These are phyloP conservation scores for Amphicarpaea edgeworthii DNA, from an alignment of 306 rosid species.

Conservation along the genomic window DNA sequence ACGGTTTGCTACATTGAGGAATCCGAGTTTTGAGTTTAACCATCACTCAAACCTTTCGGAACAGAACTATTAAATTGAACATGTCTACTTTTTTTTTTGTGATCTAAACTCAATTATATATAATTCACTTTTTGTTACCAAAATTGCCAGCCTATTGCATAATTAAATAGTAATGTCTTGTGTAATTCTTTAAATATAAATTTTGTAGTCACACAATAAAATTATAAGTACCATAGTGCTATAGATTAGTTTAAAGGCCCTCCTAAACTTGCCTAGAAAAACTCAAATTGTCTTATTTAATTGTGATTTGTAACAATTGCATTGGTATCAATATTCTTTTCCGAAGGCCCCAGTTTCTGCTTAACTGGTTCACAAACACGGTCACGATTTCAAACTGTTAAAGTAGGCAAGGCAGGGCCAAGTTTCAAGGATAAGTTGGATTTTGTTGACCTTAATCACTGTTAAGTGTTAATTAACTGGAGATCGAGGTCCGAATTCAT, in stretches of 20 bases:
- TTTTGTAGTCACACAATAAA: neutral
- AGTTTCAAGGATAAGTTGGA: slow-evolving; percentile 48
- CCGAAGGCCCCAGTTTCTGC: neutral
- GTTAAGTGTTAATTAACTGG: neutral
- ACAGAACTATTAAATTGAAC: neutral
- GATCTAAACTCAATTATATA: neutral
- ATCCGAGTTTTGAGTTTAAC: slow-evolving; percentile 40
- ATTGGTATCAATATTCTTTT: neutral
- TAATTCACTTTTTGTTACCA: neutral
- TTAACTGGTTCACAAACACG: slow-evolving; percentile 30
- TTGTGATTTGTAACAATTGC: neutral
- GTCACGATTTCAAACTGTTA: slow-evolving; percentile 36
- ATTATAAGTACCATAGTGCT: too few relatives aligned
- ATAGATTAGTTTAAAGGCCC: neutral
- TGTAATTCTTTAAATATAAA: neutral
- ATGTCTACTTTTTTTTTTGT: too few relatives aligned
- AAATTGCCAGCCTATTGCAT: neutral
- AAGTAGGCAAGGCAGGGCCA: slow-evolving; percentile 42
- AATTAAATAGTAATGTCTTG: neutral
- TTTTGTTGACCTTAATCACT: slow-evolving; percentile 43
- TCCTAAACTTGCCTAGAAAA: neutral
- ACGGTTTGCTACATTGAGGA: slow-evolving; percentile 58
- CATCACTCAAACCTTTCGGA: slow-evolving; percentile 3
- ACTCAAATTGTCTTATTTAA: neutral
- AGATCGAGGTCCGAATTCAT: slow-evolving; percentile 12